A percentile compares a stretch with the other conserved stretches of the same genome.
phyloP scores from a whole-genome alignment of 371 early-diverging fungal genomes.

The Parasitella parasitica region DNA sequence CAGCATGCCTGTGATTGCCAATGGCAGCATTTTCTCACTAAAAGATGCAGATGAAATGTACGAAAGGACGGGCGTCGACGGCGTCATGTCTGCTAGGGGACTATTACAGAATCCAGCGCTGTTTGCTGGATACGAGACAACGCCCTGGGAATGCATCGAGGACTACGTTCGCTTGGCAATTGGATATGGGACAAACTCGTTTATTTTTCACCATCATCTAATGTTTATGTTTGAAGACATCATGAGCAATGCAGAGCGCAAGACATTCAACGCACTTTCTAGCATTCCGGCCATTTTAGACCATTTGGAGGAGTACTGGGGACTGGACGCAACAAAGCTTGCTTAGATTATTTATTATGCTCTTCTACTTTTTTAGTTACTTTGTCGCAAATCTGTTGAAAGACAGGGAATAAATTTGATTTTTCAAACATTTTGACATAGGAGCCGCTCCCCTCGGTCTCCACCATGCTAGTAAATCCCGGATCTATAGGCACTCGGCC shows the following conservation, averaged over 20 bases:
- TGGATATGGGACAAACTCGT: conserved; percentile 80
- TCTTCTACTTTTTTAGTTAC: conserved; percentile 36
- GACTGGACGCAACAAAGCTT: conserved; percentile 44
- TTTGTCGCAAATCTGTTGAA: conserved; percentile 56
- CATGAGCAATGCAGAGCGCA: conserved; percentile 87
- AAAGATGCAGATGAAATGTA: conserved; percentile 69
- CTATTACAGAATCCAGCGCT: conserved; percentile 89
- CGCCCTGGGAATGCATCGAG: conserved; percentile 79
- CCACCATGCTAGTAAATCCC: conserved; percentile 64
- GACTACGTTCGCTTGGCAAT: conserved; percentile 75
- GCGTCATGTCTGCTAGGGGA: conserved; percentile 90
- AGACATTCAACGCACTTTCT: conserved; percentile 82
- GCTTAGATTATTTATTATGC: conserved; percentile 1
- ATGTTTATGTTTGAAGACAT: conserved; percentile 91
- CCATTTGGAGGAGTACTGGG: conserved; percentile 79
- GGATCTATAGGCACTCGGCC: conserved; percentile 91
- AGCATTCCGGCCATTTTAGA: conserved; percentile 83
- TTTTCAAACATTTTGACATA: conserved; percentile 59
- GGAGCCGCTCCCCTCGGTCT: conserved; percentile 51
- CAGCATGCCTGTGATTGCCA: conserved; percentile 76
- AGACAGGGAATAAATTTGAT: conserved; percentile 62
- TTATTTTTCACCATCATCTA: conserved; percentile 91
- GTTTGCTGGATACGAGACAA: conserved; percentile 66
- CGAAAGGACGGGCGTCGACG: conserved; percentile 73
- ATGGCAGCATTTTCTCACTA: conserved; percentile 75